These are phyloP conservation scores for Saturnispora mendoncae DNA, from an alignment of 805 yeast genomes.

Conservation along the genomic window DNA sequence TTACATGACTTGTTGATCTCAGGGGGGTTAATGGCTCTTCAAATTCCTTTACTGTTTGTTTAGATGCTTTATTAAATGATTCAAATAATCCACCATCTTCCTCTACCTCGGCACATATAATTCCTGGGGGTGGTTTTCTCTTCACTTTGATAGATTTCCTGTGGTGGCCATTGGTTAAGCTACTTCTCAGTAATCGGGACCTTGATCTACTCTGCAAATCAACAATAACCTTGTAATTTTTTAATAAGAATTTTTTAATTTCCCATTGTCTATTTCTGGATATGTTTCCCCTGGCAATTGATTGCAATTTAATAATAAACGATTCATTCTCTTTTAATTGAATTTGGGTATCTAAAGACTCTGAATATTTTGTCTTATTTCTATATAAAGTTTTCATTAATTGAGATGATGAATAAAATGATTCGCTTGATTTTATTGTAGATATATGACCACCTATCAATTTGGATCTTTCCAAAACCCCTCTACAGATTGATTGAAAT, in stretches of 20 bases:
- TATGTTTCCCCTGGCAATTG: slow-evolving; percentile 28
- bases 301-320: slow-evolving; percentile 27
- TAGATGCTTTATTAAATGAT: slow-evolving; percentile 9
- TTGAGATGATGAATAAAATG: slow-evolving; percentile 17
- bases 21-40: slow-evolving; percentile 5
- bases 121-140: background rate
- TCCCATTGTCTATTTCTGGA: slow-evolving; percentile 16
- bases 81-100: slow-evolving; percentile 12
- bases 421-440: background rate
- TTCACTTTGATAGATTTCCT: background rate
- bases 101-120: background rate
- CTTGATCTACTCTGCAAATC: slow-evolving; percentile 38
- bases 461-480: slow-evolving; percentile 22
- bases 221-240: slow-evolving; percentile 21
- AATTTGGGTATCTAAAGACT: slow-evolving; percentile 14
- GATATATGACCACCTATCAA: background rate
- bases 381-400: slow-evolving; percentile 35
- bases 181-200: slow-evolving; percentile 24
- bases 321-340: slow-evolving; percentile 16
- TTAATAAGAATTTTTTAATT: slow-evolving; percentile 16
- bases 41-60: background rate
- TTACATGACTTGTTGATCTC: slow-evolving; percentile 7
- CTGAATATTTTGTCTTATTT: slow-evolving; percentile 19
- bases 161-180: background rate
- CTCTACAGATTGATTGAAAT: slow-evolving; percentile 46